These are phyloP conservation scores for Ogataea parapolymorpha DNA, from an alignment of 805 yeast species.

Conservation along the genomic window DNA sequence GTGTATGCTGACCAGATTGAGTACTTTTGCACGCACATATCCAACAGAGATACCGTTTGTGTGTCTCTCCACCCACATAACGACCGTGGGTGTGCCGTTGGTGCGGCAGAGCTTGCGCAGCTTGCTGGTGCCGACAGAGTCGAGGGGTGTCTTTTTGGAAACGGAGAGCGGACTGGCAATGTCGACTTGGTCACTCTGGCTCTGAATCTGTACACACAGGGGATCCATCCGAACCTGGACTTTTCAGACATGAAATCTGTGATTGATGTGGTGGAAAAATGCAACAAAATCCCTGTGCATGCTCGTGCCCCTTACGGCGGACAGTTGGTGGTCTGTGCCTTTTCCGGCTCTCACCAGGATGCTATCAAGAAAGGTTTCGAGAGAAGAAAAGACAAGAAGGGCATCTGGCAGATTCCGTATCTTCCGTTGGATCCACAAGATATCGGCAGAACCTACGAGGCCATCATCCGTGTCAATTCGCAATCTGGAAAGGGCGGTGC, in stretches of 20 bases:
- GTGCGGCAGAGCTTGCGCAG: conserved; percentile 72
- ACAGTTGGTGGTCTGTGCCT: conserved; percentile 73
- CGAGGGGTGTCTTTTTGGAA: conserved; percentile 79
- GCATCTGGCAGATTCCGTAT: conserved; percentile 71
- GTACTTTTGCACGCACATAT: conserved; percentile 62
- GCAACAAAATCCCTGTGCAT: conserved; percentile 72
- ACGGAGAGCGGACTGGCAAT: conserved; percentile 84
- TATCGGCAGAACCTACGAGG: conserved; percentile 86
- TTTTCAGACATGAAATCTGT: conserved; percentile 64
- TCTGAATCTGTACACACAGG: conserved; percentile 73
- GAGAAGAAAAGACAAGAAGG: conserved; percentile 34
- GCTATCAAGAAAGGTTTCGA: conserved; percentile 38
- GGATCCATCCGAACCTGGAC: conserved; percentile 68
- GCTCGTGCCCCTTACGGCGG: conserved; percentile 82
- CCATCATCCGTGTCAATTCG: conserved; percentile 85
- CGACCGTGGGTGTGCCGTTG: conserved; percentile 85
- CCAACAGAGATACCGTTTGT: conserved; percentile 66
- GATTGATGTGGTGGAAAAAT: conserved; percentile 67
- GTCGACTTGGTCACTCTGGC: conserved; percentile 76
- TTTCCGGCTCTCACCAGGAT: conserved; percentile 53
- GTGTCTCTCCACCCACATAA: conserved; percentile 77
- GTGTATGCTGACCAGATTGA: conserved; percentile 79
- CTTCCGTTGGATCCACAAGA: conserved; percentile 82
- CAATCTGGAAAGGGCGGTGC: conserved; percentile 90
- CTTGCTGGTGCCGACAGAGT: conserved; percentile 83